Evolutionary conservation across 2,329 filamentous ascomycete genomes (phyloP).

Genomic region (Pseudopithomyces maydicus): DNA sequence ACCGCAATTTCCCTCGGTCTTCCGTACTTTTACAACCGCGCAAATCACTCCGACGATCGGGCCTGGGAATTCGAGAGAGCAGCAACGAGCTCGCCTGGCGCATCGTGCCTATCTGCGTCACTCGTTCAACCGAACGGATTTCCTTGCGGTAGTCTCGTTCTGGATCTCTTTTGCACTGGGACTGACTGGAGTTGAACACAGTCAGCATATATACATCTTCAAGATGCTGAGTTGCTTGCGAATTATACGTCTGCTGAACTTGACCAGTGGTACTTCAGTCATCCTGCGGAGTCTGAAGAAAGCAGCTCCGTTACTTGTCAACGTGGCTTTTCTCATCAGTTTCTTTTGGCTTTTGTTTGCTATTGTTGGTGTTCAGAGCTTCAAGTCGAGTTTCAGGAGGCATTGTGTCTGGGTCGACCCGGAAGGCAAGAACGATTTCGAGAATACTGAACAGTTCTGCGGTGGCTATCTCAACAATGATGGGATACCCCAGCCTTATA

Average conservation of each 20-base stretch:
- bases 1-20: constrained; percentile 65
- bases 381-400: constrained; percentile 61
- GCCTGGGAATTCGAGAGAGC: constrained; percentile 70
- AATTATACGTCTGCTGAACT: constrained; percentile 84
- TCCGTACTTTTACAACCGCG: constrained; percentile 76
- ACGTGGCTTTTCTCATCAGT: constrained; percentile 89
- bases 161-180: constrained; percentile 87
- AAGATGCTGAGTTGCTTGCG: constrained; percentile 95
- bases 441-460: constrained; percentile 72
- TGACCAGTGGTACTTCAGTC: constrained; percentile 92
- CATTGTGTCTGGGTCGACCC: constrained; percentile 60
- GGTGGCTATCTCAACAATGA: constrained; percentile 74
- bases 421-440: constrained; percentile 58
- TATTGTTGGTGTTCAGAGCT: constrained; percentile 95
- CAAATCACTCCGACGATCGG: constrained; percentile 60
- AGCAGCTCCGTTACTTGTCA: constrained; percentile 85
- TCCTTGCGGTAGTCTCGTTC: constrained; percentile 90
- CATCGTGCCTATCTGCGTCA: constrained; percentile 91
- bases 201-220: constrained; percentile 82
- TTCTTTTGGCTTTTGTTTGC: constrained; percentile 99
- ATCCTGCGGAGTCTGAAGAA: constrained; percentile 96
- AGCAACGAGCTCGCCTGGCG: constrained; percentile 83
- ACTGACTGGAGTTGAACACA: constrained; percentile 69
- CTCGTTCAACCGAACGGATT: constrained; percentile 94
- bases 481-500: constrained; percentile 64